phyloP scores from a whole-genome alignment of 1,284 basidiomycete genomes.

The Ustilago crameri region DNA sequence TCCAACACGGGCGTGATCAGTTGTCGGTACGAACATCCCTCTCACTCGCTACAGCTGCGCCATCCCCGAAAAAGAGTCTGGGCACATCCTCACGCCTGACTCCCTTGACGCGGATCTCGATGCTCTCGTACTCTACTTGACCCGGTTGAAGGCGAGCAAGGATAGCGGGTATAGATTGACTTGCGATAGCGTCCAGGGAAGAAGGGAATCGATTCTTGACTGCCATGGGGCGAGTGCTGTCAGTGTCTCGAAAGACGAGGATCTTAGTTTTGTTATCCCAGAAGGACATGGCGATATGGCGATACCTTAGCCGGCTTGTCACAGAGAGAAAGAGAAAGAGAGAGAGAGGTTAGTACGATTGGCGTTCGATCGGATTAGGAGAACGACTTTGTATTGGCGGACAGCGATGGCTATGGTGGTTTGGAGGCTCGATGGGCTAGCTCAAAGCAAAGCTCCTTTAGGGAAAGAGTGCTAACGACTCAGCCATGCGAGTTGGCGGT shows the following conservation, averaged over 20 bases:
- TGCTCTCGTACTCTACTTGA: conserved; percentile 1
- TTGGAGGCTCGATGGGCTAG: too few species aligned
- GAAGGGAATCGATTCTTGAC: conserved; percentile 10
- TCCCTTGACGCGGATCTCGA: conserved; percentile 8
- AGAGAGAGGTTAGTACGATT: neutral
- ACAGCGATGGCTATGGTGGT: too few species aligned
- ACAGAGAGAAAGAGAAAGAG: neutral
- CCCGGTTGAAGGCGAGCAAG: conserved; percentile 5
- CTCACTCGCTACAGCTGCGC: neutral
- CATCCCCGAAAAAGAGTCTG: neutral
- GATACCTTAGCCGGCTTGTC: neutral
- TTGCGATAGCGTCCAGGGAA: neutral
- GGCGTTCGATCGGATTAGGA: neutral
- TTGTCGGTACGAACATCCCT: too few species aligned
- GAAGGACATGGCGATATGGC: conserved; percentile 1
- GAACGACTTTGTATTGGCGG: too few species aligned
- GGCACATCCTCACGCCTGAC: conserved; percentile 1
- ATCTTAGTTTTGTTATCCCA: conserved; percentile 12
- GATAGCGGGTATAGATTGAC: neutral
- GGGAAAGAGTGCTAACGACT: too few species aligned
- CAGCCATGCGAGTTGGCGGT: too few species aligned
- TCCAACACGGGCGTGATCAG: too few species aligned
- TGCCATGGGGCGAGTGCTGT: conserved; percentile 1
- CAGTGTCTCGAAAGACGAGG: neutral
- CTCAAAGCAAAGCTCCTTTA: too few species aligned